Base-by-base conservation (phyloP, 176 grass and related monocot species). In the Phragmites australis region DNA sequence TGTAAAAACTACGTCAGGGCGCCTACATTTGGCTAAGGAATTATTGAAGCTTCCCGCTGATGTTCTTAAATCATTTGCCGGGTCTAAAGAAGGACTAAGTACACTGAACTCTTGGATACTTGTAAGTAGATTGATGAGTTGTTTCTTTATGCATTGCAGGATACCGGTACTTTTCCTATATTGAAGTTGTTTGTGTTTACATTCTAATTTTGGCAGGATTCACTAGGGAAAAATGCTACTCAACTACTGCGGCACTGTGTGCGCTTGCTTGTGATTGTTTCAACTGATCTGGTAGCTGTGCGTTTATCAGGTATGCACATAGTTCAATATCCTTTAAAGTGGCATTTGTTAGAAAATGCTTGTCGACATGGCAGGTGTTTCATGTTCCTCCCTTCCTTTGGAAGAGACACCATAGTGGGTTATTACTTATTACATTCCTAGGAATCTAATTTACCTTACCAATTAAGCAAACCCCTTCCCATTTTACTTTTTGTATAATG, bases 31-130 rank as follows among this genome's bases (percentile, higher is more conserved):
- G 75, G 90, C 87, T 68, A 99, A 99, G 76, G 93, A 91, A 73
- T 77, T 99, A 67, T 70, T 95, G 65, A 89, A 79, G 70, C 88
- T 94, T 83, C 86, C 86, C 58, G 43, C 82, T 46, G 87, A 88
- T 85, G 85, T 81, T 45, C 83, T 99, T 46, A 99, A 95, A 87
- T 93, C 86, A 76, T 99, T 99, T 81, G 84, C 96, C 83, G 96
- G 96, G 40, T 90, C 88, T 62, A 99, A 88, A 89, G 93, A 99
- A 83, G 96, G 96, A 74, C 82, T 99, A 55, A 67, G 70, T 81
- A 91, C 63, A 44, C 84, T 95, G 16, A 99, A 99, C 68, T 91
- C 87, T 67, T 99, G 96, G 96, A 95, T 99, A 62, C 96, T 99
- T 86, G 96, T 99, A 91, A 93, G 90, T 86, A 51, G 45, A 74